Evolutionary conservation across 2,329 filamentous ascomycete species (phyloP), one percentile per base, ranked within the genome.

Genomic region (Cyphellophora europaea): DNA sequence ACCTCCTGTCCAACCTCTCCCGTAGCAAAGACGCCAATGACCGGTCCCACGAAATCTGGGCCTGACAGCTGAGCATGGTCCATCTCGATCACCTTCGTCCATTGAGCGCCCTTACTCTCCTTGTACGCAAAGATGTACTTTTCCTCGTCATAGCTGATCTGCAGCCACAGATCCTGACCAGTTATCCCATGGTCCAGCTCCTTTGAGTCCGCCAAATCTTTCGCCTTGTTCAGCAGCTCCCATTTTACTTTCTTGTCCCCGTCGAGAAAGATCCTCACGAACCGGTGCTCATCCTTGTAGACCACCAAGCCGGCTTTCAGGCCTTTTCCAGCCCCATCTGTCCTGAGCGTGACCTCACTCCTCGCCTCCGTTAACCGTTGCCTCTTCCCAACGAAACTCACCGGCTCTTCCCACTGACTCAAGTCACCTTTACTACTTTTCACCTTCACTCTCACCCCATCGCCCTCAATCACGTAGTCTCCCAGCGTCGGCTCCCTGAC

Each of bases 31-130:
- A 52, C 27, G 2, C 55, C 55, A 34, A 58, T 47, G 1, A 58
- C 44, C 1, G 56, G 53, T 0, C 55, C 55, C 2, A 53, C 51
- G 37, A 59, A 58, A 38, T 58, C 55, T 13, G 45, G 50, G 6
- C 47, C 49, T 0, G 51, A 54, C 46, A 57, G 37, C 5, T 57
- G 52, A 15, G 53, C 17, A 6, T 48, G 49, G 33, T 53, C 50
- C 15, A 54, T 41, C 1, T 25, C 21, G 8, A n/a, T n/a, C 8
- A 25, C n/a, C 21, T 25, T 8, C n/a, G n/a, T n/a, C 21, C 21
- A 25, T 8, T 25, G 21, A n/a, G n/a, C n/a, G 21, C 21, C 21
- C 21, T 25, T 25, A 8, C 21, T n/a, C n/a, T 8, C 8, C 21
- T n/a, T 25, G 21, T 25, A 25, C n/a, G 21, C 8, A n/a, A 25